A percentile compares a stretch with the other conserved stretches of the same genome.
These are phyloP conservation scores for Russula earlei DNA, from an alignment of 768 basidiomycete genomes.

Conservation along the genomic window DNA sequence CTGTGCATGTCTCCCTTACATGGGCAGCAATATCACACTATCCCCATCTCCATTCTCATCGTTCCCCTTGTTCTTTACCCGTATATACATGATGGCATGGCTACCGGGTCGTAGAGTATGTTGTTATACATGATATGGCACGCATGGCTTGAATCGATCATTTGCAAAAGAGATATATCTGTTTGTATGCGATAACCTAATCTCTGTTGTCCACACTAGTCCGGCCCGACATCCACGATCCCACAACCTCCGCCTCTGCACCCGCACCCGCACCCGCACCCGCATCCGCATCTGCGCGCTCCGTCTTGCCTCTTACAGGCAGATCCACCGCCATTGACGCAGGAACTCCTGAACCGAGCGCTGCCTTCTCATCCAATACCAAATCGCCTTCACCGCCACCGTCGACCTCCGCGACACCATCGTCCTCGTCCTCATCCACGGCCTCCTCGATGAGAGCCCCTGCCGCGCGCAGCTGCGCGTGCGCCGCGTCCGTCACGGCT, in stretches of 20 bases:
- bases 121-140: no score
- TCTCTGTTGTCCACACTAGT: not conserved
- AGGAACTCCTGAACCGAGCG: not conserved
- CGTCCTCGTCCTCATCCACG: not conserved
- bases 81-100: no score
- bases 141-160: not conserved
- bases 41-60: slow-evolving; percentile 1
- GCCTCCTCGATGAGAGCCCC: slow-evolving; percentile 12
- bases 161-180: no score
- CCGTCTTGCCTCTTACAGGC: not conserved
- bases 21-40: not conserved
- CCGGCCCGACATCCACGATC: slow-evolving; percentile 12
- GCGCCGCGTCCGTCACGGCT: slow-evolving; percentile 30
- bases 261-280: not conserved
- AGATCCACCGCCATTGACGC: not conserved
- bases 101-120: no score
- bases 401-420: not conserved
- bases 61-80: not conserved
- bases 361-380: slow-evolving; percentile 11
- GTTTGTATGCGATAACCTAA: no score
- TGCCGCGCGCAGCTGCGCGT: slow-evolving; percentile 1
- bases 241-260: not conserved
- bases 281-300: not conserved
- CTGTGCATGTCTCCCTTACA: not conserved
- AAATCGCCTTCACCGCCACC: not conserved